phyloP scores from a whole-genome alignment of 345 rosid genomes.

The Brassica incana region DNA sequence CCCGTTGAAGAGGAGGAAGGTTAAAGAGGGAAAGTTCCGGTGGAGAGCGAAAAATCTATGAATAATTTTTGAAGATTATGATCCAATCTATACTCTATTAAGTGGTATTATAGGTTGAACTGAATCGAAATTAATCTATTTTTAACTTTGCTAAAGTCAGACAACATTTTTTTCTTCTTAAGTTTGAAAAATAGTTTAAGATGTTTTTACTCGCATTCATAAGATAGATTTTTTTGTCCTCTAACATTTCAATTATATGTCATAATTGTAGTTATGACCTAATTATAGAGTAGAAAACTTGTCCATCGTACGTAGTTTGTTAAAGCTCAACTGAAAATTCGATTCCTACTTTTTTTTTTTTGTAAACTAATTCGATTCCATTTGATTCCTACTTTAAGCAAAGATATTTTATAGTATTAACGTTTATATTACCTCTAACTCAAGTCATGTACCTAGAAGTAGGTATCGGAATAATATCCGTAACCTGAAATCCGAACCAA shows the following conservation, averaged over 20 bases:
- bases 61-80: not conserved
- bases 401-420: not conserved
- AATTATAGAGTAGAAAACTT: not conserved
- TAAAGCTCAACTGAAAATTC: not conserved
- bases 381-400: not conserved
- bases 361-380: too few relatives aligned
- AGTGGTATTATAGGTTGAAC: not conserved
- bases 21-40: too few relatives aligned
- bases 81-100: not conserved
- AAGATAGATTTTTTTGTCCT: not conserved
- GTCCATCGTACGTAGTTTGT: not conserved
- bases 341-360: not conserved
- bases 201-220: not conserved
- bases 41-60: too few relatives aligned
- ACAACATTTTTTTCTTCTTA: not conserved
- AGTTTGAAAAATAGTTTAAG: not conserved
- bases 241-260: not conserved
- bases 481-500: too few relatives aligned
- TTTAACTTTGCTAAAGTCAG: not conserved
- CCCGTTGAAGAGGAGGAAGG: too few relatives aligned
- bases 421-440: not conserved
- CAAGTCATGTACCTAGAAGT: not conserved
- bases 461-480: too few relatives aligned
- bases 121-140: not conserved
- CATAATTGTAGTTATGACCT: not conserved